phyloP scores from a whole-genome alignment of 2,329 filamentous ascomycete genomes.

The Stagonosporopsis rhizophila region DNA sequence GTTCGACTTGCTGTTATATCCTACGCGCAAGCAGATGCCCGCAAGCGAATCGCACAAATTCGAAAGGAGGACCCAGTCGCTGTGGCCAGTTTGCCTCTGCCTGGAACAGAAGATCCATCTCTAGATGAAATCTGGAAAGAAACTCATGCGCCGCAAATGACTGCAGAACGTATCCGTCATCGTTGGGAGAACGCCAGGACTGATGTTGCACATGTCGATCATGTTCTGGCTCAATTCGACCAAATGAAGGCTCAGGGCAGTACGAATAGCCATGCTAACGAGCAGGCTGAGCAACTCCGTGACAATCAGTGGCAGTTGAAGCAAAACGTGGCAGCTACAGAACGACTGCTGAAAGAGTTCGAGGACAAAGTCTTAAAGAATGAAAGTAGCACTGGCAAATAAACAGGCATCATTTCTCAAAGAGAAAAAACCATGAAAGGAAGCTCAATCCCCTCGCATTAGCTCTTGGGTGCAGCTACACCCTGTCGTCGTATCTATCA shows the following conservation, averaged over 20 bases:
- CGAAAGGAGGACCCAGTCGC: slow-evolving; percentile 5
- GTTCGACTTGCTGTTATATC: slow-evolving; percentile 19
- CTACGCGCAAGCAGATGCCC: slow-evolving; percentile 25
- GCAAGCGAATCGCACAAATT: slow-evolving; percentile 26
- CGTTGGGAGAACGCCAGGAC: slow-evolving; percentile 5
- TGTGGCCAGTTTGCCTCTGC: not conserved
- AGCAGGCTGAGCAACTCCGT: slow-evolving; percentile 2
- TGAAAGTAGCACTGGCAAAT: slow-evolving; percentile 6
- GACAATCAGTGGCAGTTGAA: slow-evolving; percentile 10
- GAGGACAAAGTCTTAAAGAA: slow-evolving; percentile 22
- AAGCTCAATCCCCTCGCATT: not conserved
- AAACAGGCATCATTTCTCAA: not conserved
- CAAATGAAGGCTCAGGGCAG: slow-evolving; percentile 9
- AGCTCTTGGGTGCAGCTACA: not conserved
- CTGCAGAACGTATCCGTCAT: slow-evolving; percentile 4
- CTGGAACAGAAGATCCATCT: not conserved
- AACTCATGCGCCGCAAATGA: slow-evolving; percentile 1
- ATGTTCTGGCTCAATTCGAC: slow-evolving; percentile 8
- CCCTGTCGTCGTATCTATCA: not conserved
- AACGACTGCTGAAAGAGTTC: slow-evolving; percentile 24
- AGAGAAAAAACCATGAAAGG: not conserved
- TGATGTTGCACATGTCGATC: not conserved
- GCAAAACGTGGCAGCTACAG: slow-evolving; percentile 24
- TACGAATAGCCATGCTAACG: not conserved
- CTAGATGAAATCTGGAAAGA: not conserved